Conservation (phyloP, 352 stramenopile genomes). For the Aphanomyces invadans region DNA sequence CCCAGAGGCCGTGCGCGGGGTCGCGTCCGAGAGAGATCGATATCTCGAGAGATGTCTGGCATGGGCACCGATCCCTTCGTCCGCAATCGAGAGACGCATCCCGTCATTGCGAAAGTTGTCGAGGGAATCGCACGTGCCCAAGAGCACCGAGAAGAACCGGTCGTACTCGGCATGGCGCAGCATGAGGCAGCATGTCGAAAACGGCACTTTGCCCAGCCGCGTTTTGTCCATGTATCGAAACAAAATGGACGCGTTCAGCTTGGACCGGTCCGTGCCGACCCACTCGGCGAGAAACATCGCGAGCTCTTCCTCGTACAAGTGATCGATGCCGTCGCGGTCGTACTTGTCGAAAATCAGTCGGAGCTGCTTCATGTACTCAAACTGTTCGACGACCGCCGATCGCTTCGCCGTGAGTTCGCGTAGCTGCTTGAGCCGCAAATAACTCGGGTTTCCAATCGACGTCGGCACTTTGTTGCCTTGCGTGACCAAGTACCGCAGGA, state of each 20-base stretch:
- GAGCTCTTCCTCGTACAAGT: constrained; percentile 64
- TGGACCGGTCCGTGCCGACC: constrained; percentile 75
- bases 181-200: constrained; percentile 85
- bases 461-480: constrained; percentile 70
- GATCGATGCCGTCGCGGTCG: constrained; percentile 55
- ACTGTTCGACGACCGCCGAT: constrained; percentile 52
- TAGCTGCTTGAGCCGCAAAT: constrained; percentile 79
- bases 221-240: constrained; percentile 88
- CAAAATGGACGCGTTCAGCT: constrained; percentile 69
- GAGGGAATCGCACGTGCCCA: constrained; percentile 74
- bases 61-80: constrained; percentile 20
- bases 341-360: constrained; percentile 75
- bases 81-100: constrained; percentile 18
- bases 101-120: constrained; percentile 52
- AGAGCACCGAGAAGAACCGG: constrained; percentile 78
- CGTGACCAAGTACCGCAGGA: constrained; percentile 70
- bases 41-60: constrained; percentile 19
- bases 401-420: constrained; percentile 59
- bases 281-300: constrained; percentile 71
- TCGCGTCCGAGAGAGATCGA: constrained; percentile 14
- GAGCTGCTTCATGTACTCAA: constrained; percentile 79
- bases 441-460: constrained; percentile 66
- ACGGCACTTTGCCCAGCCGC: constrained; percentile 67
- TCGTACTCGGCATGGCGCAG: constrained; percentile 84
- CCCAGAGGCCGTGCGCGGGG: neutral